Percentiles rank a stretch among this genome's conserved stretches.
These are phyloP conservation scores for Septoria linicola DNA, from an alignment of 2,329 filamentous ascomycete species.

Conservation along the genomic window DNA sequence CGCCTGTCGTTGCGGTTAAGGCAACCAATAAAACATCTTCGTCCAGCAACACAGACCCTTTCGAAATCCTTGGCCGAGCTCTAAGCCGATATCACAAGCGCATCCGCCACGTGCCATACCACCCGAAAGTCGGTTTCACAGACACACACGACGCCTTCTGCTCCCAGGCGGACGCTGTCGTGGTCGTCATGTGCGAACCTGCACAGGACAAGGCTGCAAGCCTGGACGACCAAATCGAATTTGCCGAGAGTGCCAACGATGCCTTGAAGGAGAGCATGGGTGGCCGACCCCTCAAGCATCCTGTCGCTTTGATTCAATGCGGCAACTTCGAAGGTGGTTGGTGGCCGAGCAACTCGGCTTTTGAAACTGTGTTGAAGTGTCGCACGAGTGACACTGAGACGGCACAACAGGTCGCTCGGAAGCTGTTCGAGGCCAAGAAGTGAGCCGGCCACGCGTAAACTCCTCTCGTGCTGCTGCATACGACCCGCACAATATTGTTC, in stretches of 20 bases:
- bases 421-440: constrained; percentile 22
- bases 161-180: constrained; percentile 56
- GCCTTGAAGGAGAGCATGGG: constrained; percentile 15
- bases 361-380: constrained; percentile 24
- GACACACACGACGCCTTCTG: constrained; percentile 63
- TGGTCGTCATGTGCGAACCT: constrained; percentile 58
- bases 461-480: background rate
- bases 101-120: constrained; percentile 71
- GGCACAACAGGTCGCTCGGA: constrained; percentile 24
- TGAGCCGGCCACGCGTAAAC: background rate
- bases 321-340: constrained; percentile 20
- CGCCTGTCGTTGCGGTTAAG: constrained; percentile 38
- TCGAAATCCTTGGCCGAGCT: constrained; percentile 67
- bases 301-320: constrained; percentile 25
- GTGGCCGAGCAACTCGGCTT: constrained; percentile 23
- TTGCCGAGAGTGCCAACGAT: constrained; percentile 24
- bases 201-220: constrained; percentile 39
- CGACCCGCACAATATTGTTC: background rate
- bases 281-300: constrained; percentile 8
- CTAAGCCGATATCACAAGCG: constrained; percentile 59
- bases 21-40: constrained; percentile 44
- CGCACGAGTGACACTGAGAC: constrained; percentile 18
- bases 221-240: constrained; percentile 27
- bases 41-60: constrained; percentile 59
- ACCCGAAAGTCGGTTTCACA: constrained; percentile 62